These are phyloP conservation scores for Discostella pseudostelligera DNA, from an alignment of 108 stramenopile species.

Conservation along the genomic window DNA sequence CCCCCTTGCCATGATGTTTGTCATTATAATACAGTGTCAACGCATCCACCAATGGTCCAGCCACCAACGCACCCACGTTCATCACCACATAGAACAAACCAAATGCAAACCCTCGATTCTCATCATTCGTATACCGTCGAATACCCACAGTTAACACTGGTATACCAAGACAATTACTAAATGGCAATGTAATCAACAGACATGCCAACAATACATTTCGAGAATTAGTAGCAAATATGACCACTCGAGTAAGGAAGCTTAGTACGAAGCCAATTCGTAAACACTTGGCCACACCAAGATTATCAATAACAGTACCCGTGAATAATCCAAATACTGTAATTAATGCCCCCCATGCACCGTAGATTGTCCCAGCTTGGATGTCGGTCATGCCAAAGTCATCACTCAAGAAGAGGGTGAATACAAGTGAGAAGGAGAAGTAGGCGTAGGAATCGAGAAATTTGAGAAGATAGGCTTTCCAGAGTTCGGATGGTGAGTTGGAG, in stretches of 20 bases:
- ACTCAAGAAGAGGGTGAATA: conserved; percentile 62
- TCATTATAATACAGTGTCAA: conserved; percentile 51
- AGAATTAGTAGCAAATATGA: conserved; percentile 50
- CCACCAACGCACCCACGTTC: conserved; percentile 79
- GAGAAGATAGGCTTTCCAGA: conserved; percentile 57
- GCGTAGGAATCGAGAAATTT: conserved; percentile 72
- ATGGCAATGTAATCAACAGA: conserved; percentile 43
- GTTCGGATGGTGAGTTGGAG: conserved; percentile 52
- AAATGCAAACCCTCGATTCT: conserved; percentile 81
- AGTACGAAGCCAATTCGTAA: conserved; percentile 55
- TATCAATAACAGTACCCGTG: conserved; percentile 63
- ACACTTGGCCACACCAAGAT: conserved; percentile 60
- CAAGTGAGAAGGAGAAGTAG: conserved; percentile 62
- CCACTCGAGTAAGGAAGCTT: conserved; percentile 40
- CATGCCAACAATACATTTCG: conserved; percentile 38
- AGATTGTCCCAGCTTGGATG: conserved; percentile 61
- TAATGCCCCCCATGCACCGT: conserved; percentile 68
- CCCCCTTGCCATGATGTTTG: conserved; percentile 7
- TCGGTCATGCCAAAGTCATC: conserved; percentile 59
- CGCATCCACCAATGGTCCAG: conserved; percentile 71
- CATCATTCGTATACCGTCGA: conserved; percentile 59
- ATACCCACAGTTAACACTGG: conserved; percentile 69
- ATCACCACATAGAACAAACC: conserved; percentile 83
- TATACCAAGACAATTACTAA: conserved; percentile 70
- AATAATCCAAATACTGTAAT: conserved; percentile 66